Evolutionary conservation across 345 rosid genomes (phyloP), one percentile per base, ranked within the genome.

Genomic region (Mangifera indica): DNA sequence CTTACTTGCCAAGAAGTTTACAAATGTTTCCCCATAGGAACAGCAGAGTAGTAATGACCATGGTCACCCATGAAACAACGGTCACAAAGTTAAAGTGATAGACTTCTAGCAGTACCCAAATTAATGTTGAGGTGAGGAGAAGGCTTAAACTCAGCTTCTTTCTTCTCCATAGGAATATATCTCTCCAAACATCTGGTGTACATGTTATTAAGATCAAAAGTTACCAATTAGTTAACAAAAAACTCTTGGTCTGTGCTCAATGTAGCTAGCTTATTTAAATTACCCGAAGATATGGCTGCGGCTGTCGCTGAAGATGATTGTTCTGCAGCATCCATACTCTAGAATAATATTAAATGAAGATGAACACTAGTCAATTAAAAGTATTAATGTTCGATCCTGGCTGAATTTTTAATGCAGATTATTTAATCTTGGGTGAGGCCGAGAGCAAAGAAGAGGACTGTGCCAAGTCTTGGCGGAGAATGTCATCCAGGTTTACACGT

Each of bases 1-100:
- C 72, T 61, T 85, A 84, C 91, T 87, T 85, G 80, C 87, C 78
- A 0, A 87, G 59, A 77, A 87, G 84, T 74, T 88, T 80, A 22
- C 81, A 73, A 26, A 83, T 15, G 70, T 74, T 85, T 21, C 87
- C 88, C 83, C 80, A 87, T 10, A 81, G 64, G 79, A 84, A 89
- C 52, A 84, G 21, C 14, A 78, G 63, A 73, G 84, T 29, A 52
- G 79, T 61, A 15, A 77, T 14, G 9, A 71, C 66, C 44, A 85
- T 82, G 34, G 73, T 80, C 5, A 65, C 54, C 89, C 89, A 85
- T 3, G 88, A 82, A 70, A 61, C 79, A 40, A 87, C 70, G 7
- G 86, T 82, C 63, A 87, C 24, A 32, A 73, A 81, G 46, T 72
- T 85, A 79, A 79, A 81, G 18, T 73, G 73, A 72, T 81, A 85